Evolutionary conservation across 2,329 filamentous ascomycete species (phyloP).

Genomic region (Trichoderma pleuroti): DNA sequence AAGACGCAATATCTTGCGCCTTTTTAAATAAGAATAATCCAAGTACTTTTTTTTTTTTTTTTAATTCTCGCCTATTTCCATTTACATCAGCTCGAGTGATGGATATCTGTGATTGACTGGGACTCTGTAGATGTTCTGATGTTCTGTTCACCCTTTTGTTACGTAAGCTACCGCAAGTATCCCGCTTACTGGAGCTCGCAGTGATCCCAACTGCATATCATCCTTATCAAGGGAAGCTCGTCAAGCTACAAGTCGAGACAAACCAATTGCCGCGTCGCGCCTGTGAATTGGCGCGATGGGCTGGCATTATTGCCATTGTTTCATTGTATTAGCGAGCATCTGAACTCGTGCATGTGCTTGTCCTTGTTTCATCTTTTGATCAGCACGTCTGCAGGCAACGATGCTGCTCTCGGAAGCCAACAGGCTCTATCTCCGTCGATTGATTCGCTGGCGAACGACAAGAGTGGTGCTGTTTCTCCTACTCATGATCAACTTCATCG

Average conservation of each 20-base stretch:
- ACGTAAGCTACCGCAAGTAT: not conserved
- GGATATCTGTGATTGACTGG: not conserved
- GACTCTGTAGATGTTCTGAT: not conserved
- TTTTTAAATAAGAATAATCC: not conserved
- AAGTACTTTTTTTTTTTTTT: not conserved
- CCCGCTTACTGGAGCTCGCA: not conserved
- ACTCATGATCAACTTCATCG: slow-evolving; percentile 37
- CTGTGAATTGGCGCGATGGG: slow-evolving; percentile 15
- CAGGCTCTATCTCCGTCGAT: slow-evolving; percentile 36
- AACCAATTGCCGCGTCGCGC: slow-evolving; percentile 9
- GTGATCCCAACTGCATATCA: not conserved
- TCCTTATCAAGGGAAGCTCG: not conserved
- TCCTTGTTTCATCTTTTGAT: not conserved
- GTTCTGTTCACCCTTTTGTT: not conserved
- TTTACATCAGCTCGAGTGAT: not conserved
- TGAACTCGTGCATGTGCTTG: not conserved
- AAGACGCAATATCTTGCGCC: not conserved
- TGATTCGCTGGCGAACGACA: slow-evolving; percentile 35
- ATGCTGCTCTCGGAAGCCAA: slow-evolving; percentile 32
- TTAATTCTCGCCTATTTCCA: not conserved
- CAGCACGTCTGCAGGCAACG: slow-evolving; percentile 1
- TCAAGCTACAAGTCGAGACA: not conserved
- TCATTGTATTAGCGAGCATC: slow-evolving; percentile 5
- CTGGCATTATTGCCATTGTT: not conserved
- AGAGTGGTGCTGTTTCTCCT: slow-evolving; percentile 36